Conservation (phyloP, 2,329 filamentous ascomycete genomes). For the Chrysosporium queenslandicum region DNA sequence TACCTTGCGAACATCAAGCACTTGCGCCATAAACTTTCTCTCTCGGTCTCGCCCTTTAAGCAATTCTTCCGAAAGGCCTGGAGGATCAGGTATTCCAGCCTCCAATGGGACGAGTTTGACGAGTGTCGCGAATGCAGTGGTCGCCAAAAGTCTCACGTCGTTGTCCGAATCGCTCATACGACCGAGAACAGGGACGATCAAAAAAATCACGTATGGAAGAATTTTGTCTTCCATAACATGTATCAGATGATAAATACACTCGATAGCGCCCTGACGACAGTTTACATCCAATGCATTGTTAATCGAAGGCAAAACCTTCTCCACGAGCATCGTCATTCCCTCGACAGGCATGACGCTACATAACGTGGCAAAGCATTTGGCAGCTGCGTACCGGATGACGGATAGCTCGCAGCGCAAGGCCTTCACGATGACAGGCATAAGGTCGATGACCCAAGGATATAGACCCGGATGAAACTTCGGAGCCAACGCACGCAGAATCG, state of each 20-base stretch:
- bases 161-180: constrained; percentile 98
- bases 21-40: constrained; percentile 90
- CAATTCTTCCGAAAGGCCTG: constrained; percentile 78
- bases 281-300: constrained; percentile 81
- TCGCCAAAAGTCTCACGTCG: constrained; percentile 85
- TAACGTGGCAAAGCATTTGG: constrained; percentile 92
- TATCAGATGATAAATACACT: constrained; percentile 93
- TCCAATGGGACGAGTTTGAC: constrained; percentile 96
- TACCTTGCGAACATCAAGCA: constrained; percentile 93
- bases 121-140: constrained; percentile 90
- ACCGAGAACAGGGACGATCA: constrained; percentile 91
- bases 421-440: constrained; percentile 77
- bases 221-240: constrained; percentile 97
- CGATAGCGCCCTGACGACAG: constrained; percentile 84
- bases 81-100: constrained; percentile 92
- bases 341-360: constrained; percentile 94
- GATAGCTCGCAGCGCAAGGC: constrained; percentile 80
- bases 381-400: constrained; percentile 90
- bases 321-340: constrained; percentile 90
- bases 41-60: constrained; percentile 86
- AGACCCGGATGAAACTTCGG: constrained; percentile 73
- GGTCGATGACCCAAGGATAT: constrained; percentile 67
- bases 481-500: constrained; percentile 81
- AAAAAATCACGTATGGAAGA: constrained; percentile 94
- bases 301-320: constrained; percentile 84